Conservation (phyloP, 441 rosid genomes). For the Adansonia grandidieri region DNA sequence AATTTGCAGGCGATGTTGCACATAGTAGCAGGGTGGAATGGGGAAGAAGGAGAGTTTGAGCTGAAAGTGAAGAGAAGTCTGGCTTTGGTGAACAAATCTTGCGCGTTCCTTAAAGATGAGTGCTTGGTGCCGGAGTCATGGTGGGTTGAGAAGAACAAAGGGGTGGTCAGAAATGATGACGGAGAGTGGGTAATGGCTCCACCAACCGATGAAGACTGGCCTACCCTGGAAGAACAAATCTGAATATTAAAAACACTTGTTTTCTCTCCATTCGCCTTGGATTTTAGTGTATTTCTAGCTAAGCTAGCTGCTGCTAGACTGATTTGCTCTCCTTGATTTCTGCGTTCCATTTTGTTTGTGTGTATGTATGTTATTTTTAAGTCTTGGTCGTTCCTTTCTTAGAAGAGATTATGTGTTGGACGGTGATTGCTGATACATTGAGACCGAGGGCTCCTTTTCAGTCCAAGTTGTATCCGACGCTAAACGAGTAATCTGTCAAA, state of each 20-base stretch:
- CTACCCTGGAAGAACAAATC: slow-evolving; percentile 47
- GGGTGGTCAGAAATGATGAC: slow-evolving; percentile 54
- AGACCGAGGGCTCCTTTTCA: too few species aligned
- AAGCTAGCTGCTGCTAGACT: not conserved
- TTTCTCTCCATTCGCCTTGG: not conserved
- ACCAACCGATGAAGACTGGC: slow-evolving; percentile 58
- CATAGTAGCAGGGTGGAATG: slow-evolving; percentile 80
- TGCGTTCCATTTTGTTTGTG: not conserved
- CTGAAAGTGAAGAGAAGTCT: slow-evolving; percentile 75
- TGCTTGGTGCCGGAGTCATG: slow-evolving; percentile 69
- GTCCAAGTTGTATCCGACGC: too few species aligned
- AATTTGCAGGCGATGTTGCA: too few species aligned
- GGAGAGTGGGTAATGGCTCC: slow-evolving; percentile 67
- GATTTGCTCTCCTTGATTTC: not conserved
- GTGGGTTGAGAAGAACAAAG: slow-evolving; percentile 94
- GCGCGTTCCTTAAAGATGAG: slow-evolving; percentile 72
- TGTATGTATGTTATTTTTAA: not conserved
- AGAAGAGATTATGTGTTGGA: not conserved
- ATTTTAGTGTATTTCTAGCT: not conserved
- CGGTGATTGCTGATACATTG: not conserved
- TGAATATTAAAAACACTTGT: not conserved
- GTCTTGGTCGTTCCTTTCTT: not conserved
- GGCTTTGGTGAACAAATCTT: slow-evolving; percentile 83
- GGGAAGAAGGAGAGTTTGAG: slow-evolving; percentile 56
- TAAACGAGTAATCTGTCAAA: too few species aligned